These are phyloP conservation scores for Fraxinus anomala DNA, from an alignment of 257 asterid genomes.

Conservation along the genomic window DNA sequence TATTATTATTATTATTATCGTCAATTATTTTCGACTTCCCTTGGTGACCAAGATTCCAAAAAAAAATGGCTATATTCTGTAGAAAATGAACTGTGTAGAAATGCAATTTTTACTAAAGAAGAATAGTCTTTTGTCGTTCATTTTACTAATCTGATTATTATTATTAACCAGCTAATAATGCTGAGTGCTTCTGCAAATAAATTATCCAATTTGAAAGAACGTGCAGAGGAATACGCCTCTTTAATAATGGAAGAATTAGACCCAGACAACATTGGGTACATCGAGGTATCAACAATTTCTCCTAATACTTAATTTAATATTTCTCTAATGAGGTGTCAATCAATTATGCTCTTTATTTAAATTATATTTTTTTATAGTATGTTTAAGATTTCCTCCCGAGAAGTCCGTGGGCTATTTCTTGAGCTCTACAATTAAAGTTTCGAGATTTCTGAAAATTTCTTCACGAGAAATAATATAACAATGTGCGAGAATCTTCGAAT, in stretches of 20 bases:
- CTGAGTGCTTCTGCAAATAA: slow-evolving; percentile 94
- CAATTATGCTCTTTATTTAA: background rate
- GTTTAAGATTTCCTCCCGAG: background rate
- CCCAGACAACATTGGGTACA: slow-evolving; percentile 76
- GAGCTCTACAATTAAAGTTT: no score
- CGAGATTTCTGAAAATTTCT: no score
- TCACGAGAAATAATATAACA: no score
- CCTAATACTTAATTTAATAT: background rate
- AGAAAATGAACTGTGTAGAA: slow-evolving; percentile 3
- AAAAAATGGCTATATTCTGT: background rate
- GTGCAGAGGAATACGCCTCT: slow-evolving; percentile 79
- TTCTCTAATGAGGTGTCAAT: background rate
- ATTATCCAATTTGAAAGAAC: slow-evolving; percentile 79
- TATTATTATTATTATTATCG: no score
- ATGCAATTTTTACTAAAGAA: background rate
- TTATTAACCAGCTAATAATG: slow-evolving; percentile 68
- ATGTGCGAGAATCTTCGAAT: no score
- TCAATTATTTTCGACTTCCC: background rate
- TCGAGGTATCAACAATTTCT: slow-evolving; percentile 61
- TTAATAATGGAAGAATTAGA: slow-evolving; percentile 94
- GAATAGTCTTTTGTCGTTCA: background rate
- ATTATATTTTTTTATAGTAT: background rate
- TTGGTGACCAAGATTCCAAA: background rate
- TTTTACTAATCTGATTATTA: slow-evolving; percentile 13
- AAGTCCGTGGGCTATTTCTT: no score